Conservation (phyloP, 2,329 filamentous ascomycete genomes). For the Ceratocystis variospora region DNA sequence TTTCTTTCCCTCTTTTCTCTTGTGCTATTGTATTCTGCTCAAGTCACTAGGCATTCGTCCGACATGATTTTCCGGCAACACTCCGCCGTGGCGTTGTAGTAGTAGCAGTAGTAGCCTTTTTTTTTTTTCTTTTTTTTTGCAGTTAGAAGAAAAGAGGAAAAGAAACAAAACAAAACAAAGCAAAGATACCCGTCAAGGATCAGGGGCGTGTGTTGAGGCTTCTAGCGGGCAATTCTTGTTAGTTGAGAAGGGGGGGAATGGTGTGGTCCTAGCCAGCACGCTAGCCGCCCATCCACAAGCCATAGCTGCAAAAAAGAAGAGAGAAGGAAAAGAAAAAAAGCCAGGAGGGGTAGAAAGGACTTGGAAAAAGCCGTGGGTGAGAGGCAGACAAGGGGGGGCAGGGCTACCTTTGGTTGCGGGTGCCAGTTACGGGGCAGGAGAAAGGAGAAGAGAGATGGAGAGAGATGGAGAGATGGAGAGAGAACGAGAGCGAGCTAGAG, state of each 20-base stretch:
- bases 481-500: no score
- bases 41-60: not conserved
- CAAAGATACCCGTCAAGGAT: no score
- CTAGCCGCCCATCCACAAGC: not conserved
- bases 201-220: no score
- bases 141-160: not conserved
- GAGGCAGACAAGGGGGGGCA: not conserved
- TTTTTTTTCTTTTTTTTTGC: not conserved
- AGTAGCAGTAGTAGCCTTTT: no score
- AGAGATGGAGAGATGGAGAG: no score
- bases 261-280: no score
- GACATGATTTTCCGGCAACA: not conserved
- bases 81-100: not conserved
- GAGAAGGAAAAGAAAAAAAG: not conserved
- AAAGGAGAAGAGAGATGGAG: no score
- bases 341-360: not conserved
- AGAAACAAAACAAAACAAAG: not conserved
- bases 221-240: no score
- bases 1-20: no score
- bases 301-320: conserved; percentile 2
- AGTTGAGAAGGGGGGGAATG: no score
- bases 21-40: no score
- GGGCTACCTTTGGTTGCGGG: not conserved
- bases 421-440: not conserved
- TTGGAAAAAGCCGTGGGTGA: no score